phyloP scores from a whole-genome alignment of 2,329 filamentous ascomycete species.

The Penicillium sp. region DNA sequence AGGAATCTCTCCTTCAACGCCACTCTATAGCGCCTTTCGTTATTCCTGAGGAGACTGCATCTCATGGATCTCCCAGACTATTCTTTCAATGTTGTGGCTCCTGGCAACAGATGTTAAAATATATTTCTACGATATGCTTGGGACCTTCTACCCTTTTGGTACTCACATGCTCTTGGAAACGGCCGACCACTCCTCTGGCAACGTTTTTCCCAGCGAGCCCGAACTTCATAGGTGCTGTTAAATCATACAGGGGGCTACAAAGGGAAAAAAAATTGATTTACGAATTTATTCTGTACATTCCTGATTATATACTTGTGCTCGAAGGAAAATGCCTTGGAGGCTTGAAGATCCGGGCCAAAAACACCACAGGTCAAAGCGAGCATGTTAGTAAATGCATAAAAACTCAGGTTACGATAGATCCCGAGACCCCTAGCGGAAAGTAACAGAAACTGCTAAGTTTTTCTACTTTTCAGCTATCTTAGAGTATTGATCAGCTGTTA shows the following conservation, averaged over 20 bases:
- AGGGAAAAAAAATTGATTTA: background rate
- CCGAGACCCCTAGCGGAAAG: background rate
- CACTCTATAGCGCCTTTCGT: too few relatives aligned
- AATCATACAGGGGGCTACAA: background rate
- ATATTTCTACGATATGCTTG: background rate
- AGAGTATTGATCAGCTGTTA: background rate
- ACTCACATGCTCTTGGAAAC: background rate
- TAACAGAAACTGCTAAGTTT: conserved; percentile 1
- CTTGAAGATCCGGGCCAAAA: background rate
- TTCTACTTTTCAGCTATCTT: background rate
- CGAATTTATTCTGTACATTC: background rate
- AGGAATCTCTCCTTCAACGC: too few relatives aligned
- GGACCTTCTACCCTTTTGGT: too few relatives aligned
- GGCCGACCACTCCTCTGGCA: background rate
- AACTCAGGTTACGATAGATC: background rate
- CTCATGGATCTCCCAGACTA: background rate
- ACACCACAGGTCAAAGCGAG: background rate
- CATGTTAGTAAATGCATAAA: background rate
- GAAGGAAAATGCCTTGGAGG: background rate
- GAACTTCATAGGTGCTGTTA: background rate
- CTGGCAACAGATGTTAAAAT: background rate
- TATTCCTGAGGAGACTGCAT: background rate
- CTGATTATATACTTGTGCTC: background rate
- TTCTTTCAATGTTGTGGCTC: background rate
- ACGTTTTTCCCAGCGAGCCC: background rate